Conservation (phyloP, 305 asterid genomes). For the Solanum hybrid region DNA sequence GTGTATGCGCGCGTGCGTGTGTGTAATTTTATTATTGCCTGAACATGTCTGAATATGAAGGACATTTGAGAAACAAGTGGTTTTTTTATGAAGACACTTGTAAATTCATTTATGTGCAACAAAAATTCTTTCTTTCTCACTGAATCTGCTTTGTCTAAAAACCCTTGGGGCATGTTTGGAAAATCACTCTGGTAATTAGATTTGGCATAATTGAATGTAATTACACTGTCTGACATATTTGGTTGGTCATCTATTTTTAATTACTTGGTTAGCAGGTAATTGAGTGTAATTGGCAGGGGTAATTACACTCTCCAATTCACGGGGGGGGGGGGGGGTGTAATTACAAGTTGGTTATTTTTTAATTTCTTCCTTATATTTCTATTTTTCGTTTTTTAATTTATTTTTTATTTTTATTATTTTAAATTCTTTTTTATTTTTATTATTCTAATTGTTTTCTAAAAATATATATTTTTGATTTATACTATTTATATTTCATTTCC, state of each 20-base stretch:
- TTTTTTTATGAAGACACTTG: background rate
- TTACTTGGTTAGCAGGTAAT: background rate
- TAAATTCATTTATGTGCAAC: background rate
- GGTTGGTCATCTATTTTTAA: background rate
- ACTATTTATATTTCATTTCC: background rate
- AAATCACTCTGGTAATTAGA: no score
- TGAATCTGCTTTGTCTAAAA: background rate
- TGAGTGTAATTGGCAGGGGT: background rate
- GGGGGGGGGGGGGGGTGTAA: background rate
- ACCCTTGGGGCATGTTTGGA: background rate
- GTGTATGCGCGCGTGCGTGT: no score
- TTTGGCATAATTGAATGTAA: no score
- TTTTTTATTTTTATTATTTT: no score
- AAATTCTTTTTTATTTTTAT: no score
- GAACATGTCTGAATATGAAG: background rate
- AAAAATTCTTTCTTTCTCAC: background rate
- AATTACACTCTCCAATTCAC: background rate
- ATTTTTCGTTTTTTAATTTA: no score
- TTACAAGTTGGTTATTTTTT: background rate
- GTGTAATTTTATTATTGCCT: no score
- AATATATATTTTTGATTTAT: no score
- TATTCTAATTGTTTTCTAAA: no score
- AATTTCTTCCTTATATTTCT: no score
- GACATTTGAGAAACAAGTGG: background rate
- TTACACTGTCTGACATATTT: background rate